A percentile compares a stretch with the other conserved stretches of the same genome.
Conservation (phyloP, 176 grass and related monocot species). For the Oryza glaberrima region DNA sequence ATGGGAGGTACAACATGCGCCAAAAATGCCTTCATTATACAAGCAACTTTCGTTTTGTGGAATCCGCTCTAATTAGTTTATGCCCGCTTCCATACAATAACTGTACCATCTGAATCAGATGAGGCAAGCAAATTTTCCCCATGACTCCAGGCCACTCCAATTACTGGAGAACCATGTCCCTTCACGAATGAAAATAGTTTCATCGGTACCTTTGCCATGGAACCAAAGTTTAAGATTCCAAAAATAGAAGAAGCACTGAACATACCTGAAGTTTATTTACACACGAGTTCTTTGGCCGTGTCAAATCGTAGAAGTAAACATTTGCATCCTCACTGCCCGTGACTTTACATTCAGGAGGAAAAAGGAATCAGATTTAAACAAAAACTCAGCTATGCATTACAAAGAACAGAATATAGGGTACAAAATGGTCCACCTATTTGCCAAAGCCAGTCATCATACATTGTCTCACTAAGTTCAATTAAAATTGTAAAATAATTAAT, state of each 20-base stretch:
- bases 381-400: constrained; percentile 1
- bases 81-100: constrained; percentile 96
- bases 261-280: constrained; percentile 94
- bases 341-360: constrained; percentile 59
- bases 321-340: constrained; percentile 93
- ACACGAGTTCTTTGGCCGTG: constrained; percentile 82
- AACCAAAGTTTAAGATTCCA: neutral
- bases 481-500: neutral
- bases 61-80: constrained; percentile 46
- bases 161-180: constrained; percentile 85
- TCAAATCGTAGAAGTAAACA: constrained; percentile 99
- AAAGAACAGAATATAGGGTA: neutral
- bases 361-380: constrained; percentile 18
- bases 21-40: constrained; percentile 16
- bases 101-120: constrained; percentile 90
- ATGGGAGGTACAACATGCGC: constrained; percentile 24
- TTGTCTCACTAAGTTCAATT: neutral
- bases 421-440: neutral
- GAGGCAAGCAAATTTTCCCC: constrained; percentile 95
- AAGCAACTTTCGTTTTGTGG: neutral
- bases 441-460: neutral
- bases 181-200: constrained; percentile 36
- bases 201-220: neutral
- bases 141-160: constrained; percentile 95
- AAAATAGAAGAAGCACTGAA: constrained; percentile 21